Evolutionary conservation across 2,329 filamentous ascomycete species (phyloP), one percentile per base, ranked within the genome.

Genomic region (Phialophora verrucosa): DNA sequence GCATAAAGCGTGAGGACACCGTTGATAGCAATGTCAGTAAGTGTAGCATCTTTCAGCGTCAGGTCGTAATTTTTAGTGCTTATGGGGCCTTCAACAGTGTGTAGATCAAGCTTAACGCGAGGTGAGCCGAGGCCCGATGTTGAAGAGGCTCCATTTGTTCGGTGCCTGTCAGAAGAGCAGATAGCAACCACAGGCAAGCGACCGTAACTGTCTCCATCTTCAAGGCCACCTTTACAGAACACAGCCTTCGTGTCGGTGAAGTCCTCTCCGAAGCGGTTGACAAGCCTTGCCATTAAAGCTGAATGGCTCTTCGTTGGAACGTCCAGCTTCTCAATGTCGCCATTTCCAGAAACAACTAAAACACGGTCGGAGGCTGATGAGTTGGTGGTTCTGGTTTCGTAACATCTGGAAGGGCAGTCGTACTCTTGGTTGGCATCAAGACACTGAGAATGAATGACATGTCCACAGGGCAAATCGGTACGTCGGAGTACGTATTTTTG

Each of bases 31-130:
- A 65, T 47, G 14, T 68, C 49, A 11, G 27, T 31, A 31, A 68
- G 49, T 51, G 44, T 27, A 31, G 32, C 27, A 42, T 54, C 27
- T 49, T 55, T 32, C 20, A 68, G 20, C 47, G 63, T 68, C 23
- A 68, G 25, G 27, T 51, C 20, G 10, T 59, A 38, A 29, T 62
- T 58, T 27, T 1, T 11, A 17, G 58, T 66, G 32, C 54, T 51
- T 42, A 68, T 62, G 10, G 63, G 65, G 4, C 50, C 62, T 50
- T 67, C 62, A 23, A 59, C 27, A 14, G 65, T 67, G 23, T 67
- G 65, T 23, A 67, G 65, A 31, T 67, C 65, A 14, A 67, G 49
- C 27, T 38, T 42, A 10, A 14, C 7, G 20, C 7, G 20, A 31
- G 32, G 25, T 17, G 27, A 14, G n/a, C 20, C 32, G 8, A 47